Conservation (phyloP, 345 rosid species). For the Populus deltoides region DNA sequence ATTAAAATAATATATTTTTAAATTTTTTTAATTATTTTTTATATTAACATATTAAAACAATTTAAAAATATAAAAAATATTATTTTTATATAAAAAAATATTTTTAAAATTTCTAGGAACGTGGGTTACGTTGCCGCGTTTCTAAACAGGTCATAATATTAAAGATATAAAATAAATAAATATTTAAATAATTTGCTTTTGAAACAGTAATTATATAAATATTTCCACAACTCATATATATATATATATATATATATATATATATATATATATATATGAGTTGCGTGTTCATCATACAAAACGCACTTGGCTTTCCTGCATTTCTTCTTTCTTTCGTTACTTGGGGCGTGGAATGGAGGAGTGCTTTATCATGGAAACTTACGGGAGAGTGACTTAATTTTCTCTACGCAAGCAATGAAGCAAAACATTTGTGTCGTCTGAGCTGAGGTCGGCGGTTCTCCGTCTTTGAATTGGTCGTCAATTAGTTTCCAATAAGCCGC, state of each 20-base stretch:
- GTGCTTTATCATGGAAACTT: neutral
- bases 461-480: slow-evolving; percentile 21
- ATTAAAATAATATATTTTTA: no score
- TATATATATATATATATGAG: no score
- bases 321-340: neutral
- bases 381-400: neutral
- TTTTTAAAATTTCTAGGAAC: fast-evolving
- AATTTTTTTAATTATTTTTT: no score
- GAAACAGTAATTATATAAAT: no score
- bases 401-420: neutral
- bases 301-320: neutral
- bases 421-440: neutral
- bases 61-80: no score
- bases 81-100: no score
- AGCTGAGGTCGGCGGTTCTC: neutral
- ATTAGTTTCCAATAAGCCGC: neutral
- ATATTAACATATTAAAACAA: no score
- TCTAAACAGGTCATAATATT: fast-evolving
- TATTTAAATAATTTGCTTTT: no score
- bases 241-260: no score
- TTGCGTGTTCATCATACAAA: slow-evolving; percentile 15
- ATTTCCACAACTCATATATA: no score
- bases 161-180: no score
- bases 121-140: fast-evolving
- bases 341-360: neutral